Base-by-base conservation (phyloP, 768 basidiomycete genomes). In the Mycena rebaudengoi region DNA sequence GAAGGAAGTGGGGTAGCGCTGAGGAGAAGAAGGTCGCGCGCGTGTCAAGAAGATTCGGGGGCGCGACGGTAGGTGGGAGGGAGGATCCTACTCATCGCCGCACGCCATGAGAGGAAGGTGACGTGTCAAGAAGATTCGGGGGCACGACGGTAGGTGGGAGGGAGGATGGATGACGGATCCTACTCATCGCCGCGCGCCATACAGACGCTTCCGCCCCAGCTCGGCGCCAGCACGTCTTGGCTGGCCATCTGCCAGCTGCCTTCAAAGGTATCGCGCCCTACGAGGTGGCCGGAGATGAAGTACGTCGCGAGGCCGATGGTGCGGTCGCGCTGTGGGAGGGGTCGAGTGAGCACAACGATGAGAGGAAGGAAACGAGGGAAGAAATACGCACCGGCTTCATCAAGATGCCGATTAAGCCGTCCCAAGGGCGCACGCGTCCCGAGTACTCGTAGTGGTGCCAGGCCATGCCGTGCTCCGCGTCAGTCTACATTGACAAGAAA, bases 401-500 rank as follows among this genome's bases (percentile, higher is more conserved):
- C 8, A 79, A 61, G 33, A 80, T 71, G 6, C 76, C 80, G 20
- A 80, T 69, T 8, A 81, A 70, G 10, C 79, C 79, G 48, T 80
- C 79, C 77, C 80, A 80, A 45, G 75, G 72, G 20, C 79, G 74
- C 2, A 80, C 70, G 20, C 79, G 76, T 5, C 79, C 80, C 43
- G 72, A 73, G 67, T 74, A 80, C 16, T 50, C 74, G 65, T 77
- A 78, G 62, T 71, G 74, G 48, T 78, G 70, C 79, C 79, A 80
- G 12, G 80, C 79, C 40, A 73, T 68, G 2, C 74, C 80, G 44
- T 80, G 79, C 14, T 57, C 65, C 40, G 51, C 46, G 58, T 84
- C 81, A 21, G 85, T 85, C 85, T 85, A 54, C 11, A n/a, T 29
- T n/a, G 23, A 20, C 7, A 16, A 37, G n/a, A 10, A 7, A 26